Evolutionary conservation across 1,284 basidiomycete genomes (phyloP), one percentile per base, ranked within the genome.

Genomic region (Neolentinus lepideus): DNA sequence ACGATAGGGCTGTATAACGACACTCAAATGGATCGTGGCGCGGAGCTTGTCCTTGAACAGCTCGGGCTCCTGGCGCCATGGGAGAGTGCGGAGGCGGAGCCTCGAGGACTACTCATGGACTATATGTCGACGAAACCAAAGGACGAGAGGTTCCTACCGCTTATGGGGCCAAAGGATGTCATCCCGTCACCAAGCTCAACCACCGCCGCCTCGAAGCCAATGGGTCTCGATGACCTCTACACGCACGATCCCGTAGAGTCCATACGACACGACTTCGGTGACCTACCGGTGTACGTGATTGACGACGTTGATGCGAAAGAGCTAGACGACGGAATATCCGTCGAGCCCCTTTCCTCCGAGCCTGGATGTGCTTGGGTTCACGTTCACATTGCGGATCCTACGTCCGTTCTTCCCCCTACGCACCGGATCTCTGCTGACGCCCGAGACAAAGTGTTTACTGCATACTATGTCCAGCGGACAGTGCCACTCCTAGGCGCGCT

Each of bases 331-430:
- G 97, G 94, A 1, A 66, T 99, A 33, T 96, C 94, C 0, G 67
- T 98, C 51, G 90, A 95, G 60, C 62, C 71, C 1, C 75, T 85
- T 21, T 8, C 47, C 14, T 72, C 71, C 1, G 81, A 87, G 51
- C 81, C 83, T 2, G 80, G 76, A 16, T 74, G 73, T 56, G 64
- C 74, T 53, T 99, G 97, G 97, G 65, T 97, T 14, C 96, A 98
- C 64, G 76, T 90, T 19, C 96, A 99, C 66, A 79, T 99, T 55
- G 96, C 97, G 8, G 96, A 99, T 67, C 95, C 96, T 0, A 95
- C 93, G 0, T 75, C 88, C 1, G 66, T 87, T 56, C 73, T 99
- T n/a, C 83, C 84, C 16, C 87, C 85, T 0, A 78, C 76, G 0
- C 85, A 94, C 66, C 61, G 72, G 1, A 65, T 92, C 1, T 76